Evolutionary conservation across 345 rosid genomes (phyloP).

Genomic region (Syzygium jambos): DNA sequence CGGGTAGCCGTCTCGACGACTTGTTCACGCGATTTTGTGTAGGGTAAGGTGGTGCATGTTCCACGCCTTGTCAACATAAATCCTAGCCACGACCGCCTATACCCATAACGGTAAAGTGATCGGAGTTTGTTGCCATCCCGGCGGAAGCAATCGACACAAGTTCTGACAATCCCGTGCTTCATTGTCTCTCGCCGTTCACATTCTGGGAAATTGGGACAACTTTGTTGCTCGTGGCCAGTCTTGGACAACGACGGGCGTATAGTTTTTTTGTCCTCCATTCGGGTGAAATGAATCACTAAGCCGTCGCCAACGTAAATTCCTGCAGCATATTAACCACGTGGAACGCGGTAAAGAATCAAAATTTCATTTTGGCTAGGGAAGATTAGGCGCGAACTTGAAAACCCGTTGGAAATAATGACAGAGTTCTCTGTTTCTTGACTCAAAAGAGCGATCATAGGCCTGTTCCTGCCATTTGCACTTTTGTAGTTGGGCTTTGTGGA

Average conservation of each 20-base stretch:
- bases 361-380: too few relatives aligned
- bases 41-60: constrained; percentile 25
- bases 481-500: neutral
- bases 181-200: neutral
- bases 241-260: neutral
- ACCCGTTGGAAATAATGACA: too few relatives aligned
- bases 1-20: constrained; percentile 4
- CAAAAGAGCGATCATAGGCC: neutral
- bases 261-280: neutral
- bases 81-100: neutral
- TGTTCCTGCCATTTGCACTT: constrained; percentile 1
- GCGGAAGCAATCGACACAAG: neutral
- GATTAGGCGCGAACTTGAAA: too few relatives aligned
- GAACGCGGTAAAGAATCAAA: too few relatives aligned
- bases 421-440: too few relatives aligned
- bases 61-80: neutral
- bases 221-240: neutral
- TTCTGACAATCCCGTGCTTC: neutral
- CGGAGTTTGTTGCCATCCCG: neutral
- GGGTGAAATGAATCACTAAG: neutral
- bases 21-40: neutral
- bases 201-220: neutral
- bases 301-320: neutral
- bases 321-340: neutral
- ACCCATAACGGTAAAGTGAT: neutral